Conservation (phyloP, 2,329 filamentous ascomycete genomes). For the Pestalotiopsis sp. region DNA sequence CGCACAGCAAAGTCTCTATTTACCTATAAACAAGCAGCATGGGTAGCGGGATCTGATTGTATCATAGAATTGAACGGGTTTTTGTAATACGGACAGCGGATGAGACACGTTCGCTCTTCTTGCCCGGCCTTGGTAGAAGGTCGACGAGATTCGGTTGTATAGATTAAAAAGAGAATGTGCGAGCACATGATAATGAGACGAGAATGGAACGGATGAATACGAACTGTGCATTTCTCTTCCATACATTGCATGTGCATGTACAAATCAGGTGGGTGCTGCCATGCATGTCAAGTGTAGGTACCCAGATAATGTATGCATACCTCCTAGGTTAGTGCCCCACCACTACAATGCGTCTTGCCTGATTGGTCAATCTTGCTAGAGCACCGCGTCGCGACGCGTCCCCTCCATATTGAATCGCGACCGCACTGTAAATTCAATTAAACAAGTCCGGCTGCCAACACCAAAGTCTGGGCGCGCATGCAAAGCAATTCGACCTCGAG, state of each 20-base stretch:
- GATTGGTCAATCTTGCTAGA: neutral
- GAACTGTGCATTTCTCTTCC: too few relatives aligned
- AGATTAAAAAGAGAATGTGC: neutral
- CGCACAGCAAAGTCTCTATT: neutral
- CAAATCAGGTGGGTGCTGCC: too few relatives aligned
- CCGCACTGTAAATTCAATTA: constrained; percentile 4
- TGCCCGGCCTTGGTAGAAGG: neutral
- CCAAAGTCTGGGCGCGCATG: neutral
- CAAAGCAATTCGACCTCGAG: neutral
- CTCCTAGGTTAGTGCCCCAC: neutral
- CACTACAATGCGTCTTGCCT: neutral
- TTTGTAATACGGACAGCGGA: neutral
- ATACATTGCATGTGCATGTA: too few relatives aligned
- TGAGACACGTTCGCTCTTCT: neutral
- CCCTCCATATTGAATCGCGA: neutral
- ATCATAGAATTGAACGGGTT: neutral
- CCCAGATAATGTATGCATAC: too few relatives aligned
- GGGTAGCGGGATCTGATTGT: neutral
- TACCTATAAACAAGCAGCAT: neutral
- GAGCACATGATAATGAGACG: neutral
- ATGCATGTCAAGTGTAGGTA: too few relatives aligned
- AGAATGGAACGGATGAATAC: neutral
- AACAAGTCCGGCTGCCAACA: constrained; percentile 1
- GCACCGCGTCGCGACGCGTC: constrained; percentile 2
- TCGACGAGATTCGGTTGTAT: neutral